These are phyloP conservation scores for Carex cristatella DNA, from an alignment of 176 grass and related monocot genomes.

Conservation along the genomic window DNA sequence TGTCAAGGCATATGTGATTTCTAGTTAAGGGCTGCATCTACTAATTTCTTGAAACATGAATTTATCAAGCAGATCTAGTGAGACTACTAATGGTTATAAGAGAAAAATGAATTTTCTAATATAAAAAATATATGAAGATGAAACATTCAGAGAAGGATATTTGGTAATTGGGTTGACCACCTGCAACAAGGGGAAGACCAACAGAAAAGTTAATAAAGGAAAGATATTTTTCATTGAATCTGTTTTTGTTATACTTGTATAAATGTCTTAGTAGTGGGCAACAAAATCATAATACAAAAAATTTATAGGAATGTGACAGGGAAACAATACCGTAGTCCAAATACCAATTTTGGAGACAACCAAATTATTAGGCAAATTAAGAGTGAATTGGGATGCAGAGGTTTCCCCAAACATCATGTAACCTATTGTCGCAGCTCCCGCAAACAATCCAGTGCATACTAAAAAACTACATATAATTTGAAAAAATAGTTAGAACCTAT, in stretches of 20 bases:
- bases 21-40: constrained; percentile 42
- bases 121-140: background rate
- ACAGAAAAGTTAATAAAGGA: background rate
- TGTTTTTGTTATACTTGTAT: background rate
- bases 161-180: constrained; percentile 95
- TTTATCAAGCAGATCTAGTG: background rate
- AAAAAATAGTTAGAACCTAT: constrained; percentile 14
- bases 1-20: constrained; percentile 72
- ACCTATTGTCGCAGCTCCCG: constrained; percentile 46
- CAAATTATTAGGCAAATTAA: constrained; percentile 80
- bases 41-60: background rate
- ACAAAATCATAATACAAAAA: background rate
- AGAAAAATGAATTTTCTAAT: background rate
- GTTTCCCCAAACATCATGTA: constrained; percentile 92
- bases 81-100: background rate
- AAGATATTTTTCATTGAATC: background rate
- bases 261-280: background rate
- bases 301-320: background rate
- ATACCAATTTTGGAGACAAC: constrained; percentile 73
- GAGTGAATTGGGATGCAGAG: constrained; percentile 74
- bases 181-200: constrained; percentile 33
- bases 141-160: constrained; percentile 62
- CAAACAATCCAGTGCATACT: constrained; percentile 62
- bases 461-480: constrained; percentile 42
- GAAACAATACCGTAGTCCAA: constrained; percentile 76